phyloP scores from a whole-genome alignment of 148 eudicot genomes.

The Chenopodium album region DNA sequence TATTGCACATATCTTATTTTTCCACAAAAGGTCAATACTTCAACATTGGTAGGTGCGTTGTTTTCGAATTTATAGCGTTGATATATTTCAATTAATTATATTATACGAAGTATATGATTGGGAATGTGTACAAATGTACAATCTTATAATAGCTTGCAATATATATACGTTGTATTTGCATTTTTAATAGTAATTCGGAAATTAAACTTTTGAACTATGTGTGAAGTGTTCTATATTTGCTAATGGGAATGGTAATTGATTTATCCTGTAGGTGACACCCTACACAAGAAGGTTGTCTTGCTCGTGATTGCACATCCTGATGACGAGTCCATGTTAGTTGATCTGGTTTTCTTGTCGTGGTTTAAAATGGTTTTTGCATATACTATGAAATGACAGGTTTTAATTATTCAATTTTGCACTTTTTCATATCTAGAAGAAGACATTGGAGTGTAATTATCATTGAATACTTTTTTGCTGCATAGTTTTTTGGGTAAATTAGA shows the following conservation, averaged over 20 bases:
- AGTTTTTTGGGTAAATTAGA: too few species aligned
- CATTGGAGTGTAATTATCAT: background rate
- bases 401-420: background rate
- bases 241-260: conserved; percentile 8
- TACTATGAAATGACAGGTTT: background rate
- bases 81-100: background rate
- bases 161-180: background rate
- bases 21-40: conserved; percentile 31
- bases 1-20: conserved; percentile 27
- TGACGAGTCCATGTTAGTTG: conserved; percentile 88
- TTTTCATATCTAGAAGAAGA: background rate
- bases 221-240: background rate
- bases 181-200: background rate
- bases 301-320: conserved; percentile 95
- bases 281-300: conserved; percentile 52
- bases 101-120: too few species aligned
- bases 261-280: conserved; percentile 24
- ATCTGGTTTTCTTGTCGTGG: background rate
- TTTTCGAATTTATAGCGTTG: background rate
- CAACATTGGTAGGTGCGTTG: conserved; percentile 23
- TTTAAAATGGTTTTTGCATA: background rate
- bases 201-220: background rate
- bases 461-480: background rate
- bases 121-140: too few species aligned
- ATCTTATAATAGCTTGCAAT: background rate